Evolutionary conservation across 1,139 yeast genomes (phyloP).

Genomic region (Kodamaea plutei): DNA sequence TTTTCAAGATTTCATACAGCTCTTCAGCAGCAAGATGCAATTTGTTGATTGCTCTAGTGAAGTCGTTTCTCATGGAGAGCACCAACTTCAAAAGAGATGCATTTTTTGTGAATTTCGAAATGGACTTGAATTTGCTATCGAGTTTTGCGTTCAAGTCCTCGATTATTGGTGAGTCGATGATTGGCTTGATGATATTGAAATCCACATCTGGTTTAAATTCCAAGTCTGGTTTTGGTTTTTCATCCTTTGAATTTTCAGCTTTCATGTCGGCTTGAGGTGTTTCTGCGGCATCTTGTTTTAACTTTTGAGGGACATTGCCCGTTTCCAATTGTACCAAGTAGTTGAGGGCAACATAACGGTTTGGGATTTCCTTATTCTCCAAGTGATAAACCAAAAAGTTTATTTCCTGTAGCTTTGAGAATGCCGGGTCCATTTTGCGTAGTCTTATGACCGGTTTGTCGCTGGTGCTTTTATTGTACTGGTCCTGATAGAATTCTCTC

Average conservation of each 20-base stretch:
- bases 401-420: constrained; percentile 17
- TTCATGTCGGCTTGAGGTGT: background rate
- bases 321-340: constrained; percentile 14
- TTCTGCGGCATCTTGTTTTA: no score
- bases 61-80: constrained; percentile 4
- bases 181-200: background rate
- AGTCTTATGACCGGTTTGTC: constrained; percentile 16
- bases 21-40: constrained; percentile 1
- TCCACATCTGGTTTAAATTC: constrained; percentile 1
- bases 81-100: constrained; percentile 5
- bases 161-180: constrained; percentile 2
- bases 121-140: constrained; percentile 4
- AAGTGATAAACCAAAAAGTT: constrained; percentile 16
- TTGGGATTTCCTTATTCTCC: constrained; percentile 15
- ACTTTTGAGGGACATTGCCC: no score
- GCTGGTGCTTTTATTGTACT: constrained; percentile 13
- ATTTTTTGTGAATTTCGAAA: constrained; percentile 6
- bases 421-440: constrained; percentile 18
- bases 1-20: background rate
- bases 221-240: no score
- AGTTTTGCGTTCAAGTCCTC: constrained; percentile 1
- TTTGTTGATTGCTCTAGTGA: constrained; percentile 1
- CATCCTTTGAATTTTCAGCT: background rate
- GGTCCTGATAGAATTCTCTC: constrained; percentile 17
- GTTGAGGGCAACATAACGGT: constrained; percentile 14